Conservation (phyloP, 2,329 filamentous ascomycete species). For the Fusarium bulbicola region DNA sequence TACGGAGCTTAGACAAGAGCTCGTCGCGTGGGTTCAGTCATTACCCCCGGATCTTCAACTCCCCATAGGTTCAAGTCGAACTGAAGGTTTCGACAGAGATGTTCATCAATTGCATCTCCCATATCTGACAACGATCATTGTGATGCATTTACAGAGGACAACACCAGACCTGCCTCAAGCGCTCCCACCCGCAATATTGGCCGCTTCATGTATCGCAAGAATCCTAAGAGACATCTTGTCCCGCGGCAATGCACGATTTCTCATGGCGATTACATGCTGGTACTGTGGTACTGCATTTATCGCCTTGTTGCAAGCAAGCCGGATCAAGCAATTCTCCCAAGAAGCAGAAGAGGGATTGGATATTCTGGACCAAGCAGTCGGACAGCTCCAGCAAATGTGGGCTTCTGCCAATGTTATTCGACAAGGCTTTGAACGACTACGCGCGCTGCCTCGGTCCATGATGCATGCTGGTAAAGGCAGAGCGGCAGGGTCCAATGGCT, state of each 20-base stretch:
- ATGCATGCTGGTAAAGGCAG: slow-evolving; percentile 7
- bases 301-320: slow-evolving; percentile 49
- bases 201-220: slow-evolving; percentile 33
- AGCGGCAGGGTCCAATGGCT: background rate
- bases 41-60: slow-evolving; percentile 30
- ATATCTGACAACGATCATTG: slow-evolving; percentile 53
- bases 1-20: slow-evolving; percentile 23
- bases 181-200: slow-evolving; percentile 26
- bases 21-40: slow-evolving; percentile 26
- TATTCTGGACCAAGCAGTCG: slow-evolving; percentile 30
- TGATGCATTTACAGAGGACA: slow-evolving; percentile 50
- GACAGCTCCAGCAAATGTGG: slow-evolving; percentile 36
- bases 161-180: slow-evolving; percentile 47
- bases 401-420: slow-evolving; percentile 34
- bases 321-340: slow-evolving; percentile 28
- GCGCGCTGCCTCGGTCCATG: slow-evolving; percentile 14
- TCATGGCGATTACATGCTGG: slow-evolving; percentile 56
- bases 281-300: slow-evolving; percentile 54
- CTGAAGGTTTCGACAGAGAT: slow-evolving; percentile 50
- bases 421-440: slow-evolving; percentile 34
- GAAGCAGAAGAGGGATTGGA: slow-evolving; percentile 33
- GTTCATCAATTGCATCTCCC: slow-evolving; percentile 54
- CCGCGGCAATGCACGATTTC: slow-evolving; percentile 50
- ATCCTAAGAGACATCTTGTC: slow-evolving; percentile 49
- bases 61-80: slow-evolving; percentile 11